Conservation (phyloP, 75 land plant species). For the Selaginella tamariscina region DNA sequence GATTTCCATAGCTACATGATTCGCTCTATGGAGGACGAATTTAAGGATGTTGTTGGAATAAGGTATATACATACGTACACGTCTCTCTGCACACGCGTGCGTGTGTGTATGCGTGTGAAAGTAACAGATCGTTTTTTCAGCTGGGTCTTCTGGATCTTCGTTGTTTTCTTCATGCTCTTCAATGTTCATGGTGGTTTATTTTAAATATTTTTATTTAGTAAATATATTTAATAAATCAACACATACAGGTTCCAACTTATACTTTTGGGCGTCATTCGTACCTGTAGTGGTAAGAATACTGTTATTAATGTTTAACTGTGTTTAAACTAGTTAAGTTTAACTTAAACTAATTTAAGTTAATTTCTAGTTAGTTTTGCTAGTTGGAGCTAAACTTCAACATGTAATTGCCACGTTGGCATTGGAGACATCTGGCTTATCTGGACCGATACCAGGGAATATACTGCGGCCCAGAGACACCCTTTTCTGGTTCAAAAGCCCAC, state of each 20-base stretch:
- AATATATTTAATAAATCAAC: neutral
- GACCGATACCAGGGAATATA: conserved; percentile 26
- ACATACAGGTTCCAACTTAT: conserved; percentile 58
- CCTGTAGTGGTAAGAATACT: conserved; percentile 59
- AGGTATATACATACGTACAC: conserved; percentile 33
- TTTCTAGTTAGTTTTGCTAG: conserved; percentile 54
- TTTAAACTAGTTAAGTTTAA: too few relatives aligned
- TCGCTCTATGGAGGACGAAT: conserved; percentile 90
- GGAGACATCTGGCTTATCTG: conserved; percentile 50
- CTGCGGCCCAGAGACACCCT: conserved; percentile 63
- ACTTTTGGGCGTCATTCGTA: conserved; percentile 79
- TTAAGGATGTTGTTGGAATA: conserved; percentile 69
- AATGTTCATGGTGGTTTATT: conserved; percentile 51
- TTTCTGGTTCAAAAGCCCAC: conserved; percentile 91
- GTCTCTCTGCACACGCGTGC: neutral
- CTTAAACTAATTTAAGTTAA: too few relatives aligned
- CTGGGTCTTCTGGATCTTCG: conserved; percentile 79
- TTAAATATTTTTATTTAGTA: neutral
- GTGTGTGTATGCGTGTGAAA: neutral
- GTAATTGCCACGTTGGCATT: conserved; percentile 70
- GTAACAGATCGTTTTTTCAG: conserved; percentile 30
- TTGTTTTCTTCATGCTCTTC: conserved; percentile 66
- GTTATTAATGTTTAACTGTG: neutral
- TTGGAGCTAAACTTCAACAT: conserved; percentile 82
- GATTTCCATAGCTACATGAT: conserved; percentile 94